These are phyloP conservation scores for Suhomyces sp. DNA, from an alignment of 805 yeast genomes.

Conservation along the genomic window DNA sequence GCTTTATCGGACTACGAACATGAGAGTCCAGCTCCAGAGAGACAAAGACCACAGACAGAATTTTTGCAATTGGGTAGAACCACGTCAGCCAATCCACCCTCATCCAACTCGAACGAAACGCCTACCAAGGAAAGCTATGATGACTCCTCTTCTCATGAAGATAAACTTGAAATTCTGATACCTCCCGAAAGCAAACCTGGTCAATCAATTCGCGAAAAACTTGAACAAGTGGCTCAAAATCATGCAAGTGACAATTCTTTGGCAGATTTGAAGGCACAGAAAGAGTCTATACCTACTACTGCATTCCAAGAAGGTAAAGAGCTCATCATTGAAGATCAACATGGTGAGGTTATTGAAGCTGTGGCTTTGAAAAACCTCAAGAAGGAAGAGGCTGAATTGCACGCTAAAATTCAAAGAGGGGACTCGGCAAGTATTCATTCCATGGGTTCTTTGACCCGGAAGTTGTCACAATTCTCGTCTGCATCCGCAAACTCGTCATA, in stretches of 20 bases:
- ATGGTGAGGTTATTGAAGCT: slow-evolving; percentile 76
- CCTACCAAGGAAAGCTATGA: slow-evolving; percentile 9
- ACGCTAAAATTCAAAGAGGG: no score
- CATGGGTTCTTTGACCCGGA: slow-evolving; percentile 38
- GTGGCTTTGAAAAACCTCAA: not conserved
- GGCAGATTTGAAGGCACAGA: slow-evolving; percentile 6
- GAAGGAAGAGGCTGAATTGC: slow-evolving; percentile 3
- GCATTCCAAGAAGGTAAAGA: slow-evolving; percentile 64
- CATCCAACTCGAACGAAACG: slow-evolving; percentile 7
- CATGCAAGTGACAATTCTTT: slow-evolving; percentile 1
- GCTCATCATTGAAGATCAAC: slow-evolving; percentile 74
- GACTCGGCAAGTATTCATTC: slow-evolving; percentile 36
- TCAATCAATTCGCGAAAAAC: no score
- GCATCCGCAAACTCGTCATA: slow-evolving; percentile 15
- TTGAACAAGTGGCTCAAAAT: not conserved
- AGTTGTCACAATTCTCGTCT: slow-evolving; percentile 35
- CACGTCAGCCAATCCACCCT: slow-evolving; percentile 15
- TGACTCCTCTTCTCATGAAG: slow-evolving; percentile 2
- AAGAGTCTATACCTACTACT: slow-evolving; percentile 25
- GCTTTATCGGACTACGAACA: slow-evolving; percentile 18
- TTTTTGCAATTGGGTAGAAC: slow-evolving; percentile 40
- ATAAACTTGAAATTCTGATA: not conserved
- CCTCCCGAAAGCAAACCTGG: not conserved
- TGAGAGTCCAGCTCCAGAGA: slow-evolving; percentile 16
- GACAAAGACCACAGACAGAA: slow-evolving; percentile 40